A percentile compares a stretch with the other conserved stretches of the same genome.
These are phyloP conservation scores for Kwoniella botswanensis DNA, from an alignment of 768 basidiomycete genomes.

Conservation along the genomic window DNA sequence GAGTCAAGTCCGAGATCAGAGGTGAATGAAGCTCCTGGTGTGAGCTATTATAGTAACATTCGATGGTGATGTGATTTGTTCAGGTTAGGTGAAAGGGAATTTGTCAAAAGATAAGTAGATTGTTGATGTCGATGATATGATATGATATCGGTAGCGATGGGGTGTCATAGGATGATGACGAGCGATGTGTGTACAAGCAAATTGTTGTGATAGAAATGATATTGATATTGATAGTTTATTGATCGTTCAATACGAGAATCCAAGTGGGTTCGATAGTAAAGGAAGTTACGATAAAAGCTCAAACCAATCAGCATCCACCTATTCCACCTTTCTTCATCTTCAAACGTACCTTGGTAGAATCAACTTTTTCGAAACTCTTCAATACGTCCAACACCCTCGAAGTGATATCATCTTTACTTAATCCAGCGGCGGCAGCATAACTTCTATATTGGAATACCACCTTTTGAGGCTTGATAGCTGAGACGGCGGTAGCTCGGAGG, in stretches of 20 bases:
- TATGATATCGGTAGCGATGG: too few species aligned
- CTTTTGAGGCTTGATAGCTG: constrained; percentile 23
- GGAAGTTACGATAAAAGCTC: not conserved
- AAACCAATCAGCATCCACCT: constrained; percentile 23
- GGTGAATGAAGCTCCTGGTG: constrained; percentile 69
- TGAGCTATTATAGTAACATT: constrained; percentile 63
- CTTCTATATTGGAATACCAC: constrained; percentile 29
- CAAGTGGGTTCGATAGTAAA: not conserved
- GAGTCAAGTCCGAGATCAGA: constrained; percentile 91
- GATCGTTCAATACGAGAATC: not conserved
- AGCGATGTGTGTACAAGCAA: too few species aligned
- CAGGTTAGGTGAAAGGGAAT: not conserved
- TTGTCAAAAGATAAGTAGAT: not conserved
- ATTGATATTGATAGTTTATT: too few species aligned
- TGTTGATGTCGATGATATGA: not conserved
- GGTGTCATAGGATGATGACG: too few species aligned
- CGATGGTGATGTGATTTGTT: not conserved
- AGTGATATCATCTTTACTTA: constrained; percentile 72
- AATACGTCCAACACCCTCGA: constrained; percentile 79
- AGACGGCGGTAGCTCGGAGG: constrained; percentile 15
- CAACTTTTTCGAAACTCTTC: constrained; percentile 87
- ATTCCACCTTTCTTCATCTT: constrained; percentile 9
- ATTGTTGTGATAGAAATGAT: too few species aligned
- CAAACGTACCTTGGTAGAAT: constrained; percentile 72
- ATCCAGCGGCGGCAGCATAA: constrained; percentile 71